Conservation (phyloP, 225 moss, liverwort and hornwort species). For the Pseudoscleropodium purum region DNA sequence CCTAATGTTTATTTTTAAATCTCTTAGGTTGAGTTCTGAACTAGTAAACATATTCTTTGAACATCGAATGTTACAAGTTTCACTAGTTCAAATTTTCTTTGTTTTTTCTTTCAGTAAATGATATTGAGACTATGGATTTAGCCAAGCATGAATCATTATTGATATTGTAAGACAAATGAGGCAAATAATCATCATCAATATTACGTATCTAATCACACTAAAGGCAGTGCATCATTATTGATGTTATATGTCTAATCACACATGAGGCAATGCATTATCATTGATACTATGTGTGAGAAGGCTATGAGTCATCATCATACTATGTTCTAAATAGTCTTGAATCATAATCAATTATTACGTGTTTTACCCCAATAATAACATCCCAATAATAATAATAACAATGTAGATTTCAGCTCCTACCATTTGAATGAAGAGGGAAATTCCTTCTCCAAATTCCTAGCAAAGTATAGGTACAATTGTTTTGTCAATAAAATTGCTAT, state of each 20-base stretch:
- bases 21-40: rapidly evolving
- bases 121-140: neutral
- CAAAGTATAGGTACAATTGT: neutral
- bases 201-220: neutral
- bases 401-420: rapidly evolving
- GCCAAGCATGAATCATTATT: rapidly evolving
- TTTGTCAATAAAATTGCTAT: neutral
- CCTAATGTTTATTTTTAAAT: neutral
- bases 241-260: neutral
- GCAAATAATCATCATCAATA: neutral
- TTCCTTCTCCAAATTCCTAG: rapidly evolving
- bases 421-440: rapidly evolving
- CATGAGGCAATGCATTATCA: neutral
- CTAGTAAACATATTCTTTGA: neutral
- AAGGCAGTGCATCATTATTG: neutral
- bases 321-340: neutral
- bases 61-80: neutral
- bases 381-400: too few species aligned
- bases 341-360: rapidly evolving
- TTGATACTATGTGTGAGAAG: rapidly evolving
- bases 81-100: neutral
- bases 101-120: neutral
- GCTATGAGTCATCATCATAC: neutral
- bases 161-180: neutral
- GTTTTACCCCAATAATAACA: neutral